A percentile compares a stretch with the other conserved stretches of the same genome.
These are phyloP conservation scores for Pichiaceae sp. DNA, from an alignment of 1,139 yeast species.

Conservation along the genomic window DNA sequence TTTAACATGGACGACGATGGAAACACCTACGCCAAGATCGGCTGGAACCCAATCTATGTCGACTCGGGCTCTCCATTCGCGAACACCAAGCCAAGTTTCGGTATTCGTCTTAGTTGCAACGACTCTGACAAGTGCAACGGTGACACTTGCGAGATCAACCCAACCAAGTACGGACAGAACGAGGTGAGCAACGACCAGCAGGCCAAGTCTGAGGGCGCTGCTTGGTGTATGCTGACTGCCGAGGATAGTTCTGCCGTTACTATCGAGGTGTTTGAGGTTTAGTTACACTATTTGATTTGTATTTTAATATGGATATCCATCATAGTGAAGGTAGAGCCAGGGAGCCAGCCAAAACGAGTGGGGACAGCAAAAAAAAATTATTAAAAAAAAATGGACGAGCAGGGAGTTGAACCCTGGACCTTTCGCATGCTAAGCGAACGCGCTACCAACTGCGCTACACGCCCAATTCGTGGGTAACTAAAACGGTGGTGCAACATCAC, in stretches of 20 bases:
- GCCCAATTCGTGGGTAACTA: slow-evolving; percentile 34
- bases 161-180: slow-evolving; percentile 50
- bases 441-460: slow-evolving; percentile 94
- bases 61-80: slow-evolving; percentile 49
- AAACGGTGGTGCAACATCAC: too few species aligned
- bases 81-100: slow-evolving; percentile 52
- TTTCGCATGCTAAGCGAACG: slow-evolving; percentile 87
- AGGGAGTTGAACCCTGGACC: slow-evolving; percentile 90
- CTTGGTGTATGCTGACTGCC: slow-evolving; percentile 80
- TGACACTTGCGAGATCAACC: slow-evolving; percentile 72
- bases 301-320: background rate
- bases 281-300: background rate
- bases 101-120: slow-evolving; percentile 67
- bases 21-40: slow-evolving; percentile 72
- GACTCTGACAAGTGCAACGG: slow-evolving; percentile 63
- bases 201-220: slow-evolving; percentile 57
- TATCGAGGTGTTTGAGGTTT: slow-evolving; percentile 55
- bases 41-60: slow-evolving; percentile 83
- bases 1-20: slow-evolving; percentile 66
- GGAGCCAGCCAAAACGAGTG: too few species aligned
- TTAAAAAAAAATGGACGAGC: slow-evolving; percentile 63
- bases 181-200: slow-evolving; percentile 32
- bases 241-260: slow-evolving; percentile 52
- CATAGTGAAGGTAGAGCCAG: too few species aligned
- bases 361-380: too few species aligned